Conservation (phyloP, 2,329 filamentous ascomycete genomes). For the Exophiala dermatitidis region DNA sequence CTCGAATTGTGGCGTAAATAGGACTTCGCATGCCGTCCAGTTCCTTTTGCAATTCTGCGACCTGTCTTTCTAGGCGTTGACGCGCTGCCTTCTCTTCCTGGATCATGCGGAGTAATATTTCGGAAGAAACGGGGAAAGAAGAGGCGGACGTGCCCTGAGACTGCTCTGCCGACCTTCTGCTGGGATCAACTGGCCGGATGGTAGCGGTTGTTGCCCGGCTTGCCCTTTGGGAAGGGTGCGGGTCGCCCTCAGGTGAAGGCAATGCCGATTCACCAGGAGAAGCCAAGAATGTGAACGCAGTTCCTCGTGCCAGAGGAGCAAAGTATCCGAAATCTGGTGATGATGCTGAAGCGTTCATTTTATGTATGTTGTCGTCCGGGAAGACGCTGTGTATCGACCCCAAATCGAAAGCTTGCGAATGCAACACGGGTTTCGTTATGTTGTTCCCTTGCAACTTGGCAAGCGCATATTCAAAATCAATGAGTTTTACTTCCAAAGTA, state of each 20-base stretch:
- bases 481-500: conserved; percentile 45
- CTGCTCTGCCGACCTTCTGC: conserved; percentile 9
- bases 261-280: conserved; percentile 18
- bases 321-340: conserved; percentile 6
- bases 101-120: conserved; percentile 40
- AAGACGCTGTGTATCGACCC: conserved; percentile 12
- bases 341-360: conserved; percentile 5
- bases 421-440: conserved; percentile 16
- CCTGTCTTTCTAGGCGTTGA: conserved; percentile 39
- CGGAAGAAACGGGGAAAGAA: conserved; percentile 33
- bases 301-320: conserved; percentile 9
- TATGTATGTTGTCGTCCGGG: conserved; percentile 3
- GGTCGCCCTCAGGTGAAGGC: conserved; percentile 14
- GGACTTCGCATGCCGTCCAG: conserved; percentile 23
- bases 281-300: conserved; percentile 19
- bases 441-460: conserved; percentile 40
- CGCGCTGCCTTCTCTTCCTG: conserved; percentile 43
- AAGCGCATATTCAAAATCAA: conserved; percentile 45
- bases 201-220: conserved; percentile 26
- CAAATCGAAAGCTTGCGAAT: conserved; percentile 2
- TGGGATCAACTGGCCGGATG: conserved; percentile 16
- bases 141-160: conserved; percentile 19
- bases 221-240: conserved; percentile 15
- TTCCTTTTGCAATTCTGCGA: conserved; percentile 38
- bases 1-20: conserved; percentile 23